Percentiles rank a stretch among this genome's conserved stretches.
Conservation (phyloP, 2,329 filamentous ascomycete species). For the Nigrospora oryzae region DNA sequence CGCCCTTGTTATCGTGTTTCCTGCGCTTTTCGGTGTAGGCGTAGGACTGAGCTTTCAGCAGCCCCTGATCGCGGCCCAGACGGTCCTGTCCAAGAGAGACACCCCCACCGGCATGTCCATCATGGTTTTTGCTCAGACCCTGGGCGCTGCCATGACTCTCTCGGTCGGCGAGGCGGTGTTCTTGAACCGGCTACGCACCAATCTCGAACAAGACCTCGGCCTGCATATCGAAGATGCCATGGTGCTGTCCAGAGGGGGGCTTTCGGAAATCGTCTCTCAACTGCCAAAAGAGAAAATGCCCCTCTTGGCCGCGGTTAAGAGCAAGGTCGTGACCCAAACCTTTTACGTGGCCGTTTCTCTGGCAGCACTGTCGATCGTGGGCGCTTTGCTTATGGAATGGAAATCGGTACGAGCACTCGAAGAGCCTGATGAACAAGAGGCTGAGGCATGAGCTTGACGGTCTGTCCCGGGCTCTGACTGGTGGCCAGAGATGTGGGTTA, state of each 20-base stretch:
- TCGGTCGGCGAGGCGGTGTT: constrained; percentile 60
- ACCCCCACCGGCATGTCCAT: constrained; percentile 42
- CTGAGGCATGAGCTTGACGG: not conserved
- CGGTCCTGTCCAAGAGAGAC: constrained; percentile 36
- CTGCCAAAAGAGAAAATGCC: not conserved
- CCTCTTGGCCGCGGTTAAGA: not conserved
- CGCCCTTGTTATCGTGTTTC: constrained; percentile 48
- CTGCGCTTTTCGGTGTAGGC: constrained; percentile 46
- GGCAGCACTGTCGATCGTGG: constrained; percentile 3
- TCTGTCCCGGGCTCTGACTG: too few relatives aligned
- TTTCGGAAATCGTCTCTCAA: not conserved
- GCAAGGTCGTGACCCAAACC: constrained; percentile 2
- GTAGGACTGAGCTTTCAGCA: constrained; percentile 40
- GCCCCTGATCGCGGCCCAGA: constrained; percentile 42
- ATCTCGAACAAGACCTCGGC: constrained; percentile 3
- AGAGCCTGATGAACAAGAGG: not conserved
- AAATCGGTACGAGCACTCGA: not conserved
- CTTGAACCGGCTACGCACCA: constrained; percentile 33
- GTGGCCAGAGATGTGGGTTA: too few relatives aligned
- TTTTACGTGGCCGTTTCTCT: constrained; percentile 4
- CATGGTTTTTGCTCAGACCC: constrained; percentile 53
- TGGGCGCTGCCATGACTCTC: constrained; percentile 59
- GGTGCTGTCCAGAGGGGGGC: not conserved
- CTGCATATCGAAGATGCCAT: constrained; percentile 1
- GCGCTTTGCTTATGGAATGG: constrained; percentile 5